phyloP scores from a whole-genome alignment of 352 stramenopile species.

The Blastocystis sp. region DNA sequence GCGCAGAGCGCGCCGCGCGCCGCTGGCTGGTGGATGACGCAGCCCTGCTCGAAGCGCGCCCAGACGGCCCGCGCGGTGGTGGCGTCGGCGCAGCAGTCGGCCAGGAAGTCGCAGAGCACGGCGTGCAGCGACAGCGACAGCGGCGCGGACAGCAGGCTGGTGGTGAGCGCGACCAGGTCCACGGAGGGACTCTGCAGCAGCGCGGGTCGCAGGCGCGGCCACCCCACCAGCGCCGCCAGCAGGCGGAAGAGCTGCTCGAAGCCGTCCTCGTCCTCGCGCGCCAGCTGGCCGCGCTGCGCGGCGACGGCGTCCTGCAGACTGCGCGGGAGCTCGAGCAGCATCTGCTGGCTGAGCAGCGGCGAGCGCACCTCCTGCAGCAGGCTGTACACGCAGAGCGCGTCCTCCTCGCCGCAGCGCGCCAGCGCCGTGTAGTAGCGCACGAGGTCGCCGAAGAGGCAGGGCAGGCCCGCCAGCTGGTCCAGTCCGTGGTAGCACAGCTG shows the following conservation, averaged over 20 bases:
- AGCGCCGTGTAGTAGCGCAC: background rate
- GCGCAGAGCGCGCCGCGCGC: background rate
- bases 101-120: slow-evolving; percentile 33
- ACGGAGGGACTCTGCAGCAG: background rate
- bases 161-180: background rate
- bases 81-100: background rate
- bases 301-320: background rate
- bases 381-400: background rate
- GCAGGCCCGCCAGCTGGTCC: background rate
- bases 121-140: background rate
- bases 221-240: background rate
- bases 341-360: slow-evolving; percentile 15
- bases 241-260: background rate
- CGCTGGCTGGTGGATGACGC: background rate
- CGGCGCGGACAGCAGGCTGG: background rate
- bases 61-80: slow-evolving; percentile 1
- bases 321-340: background rate
- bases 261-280: slow-evolving; percentile 19
- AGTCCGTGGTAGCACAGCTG: slow-evolving; percentile 3
- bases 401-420: background rate
- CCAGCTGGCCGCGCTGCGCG: background rate
- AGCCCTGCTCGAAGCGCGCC: slow-evolving; percentile 27
- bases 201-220: background rate
- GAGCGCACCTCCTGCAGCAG: background rate
- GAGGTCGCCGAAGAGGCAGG: slow-evolving; percentile 12